phyloP scores from a whole-genome alignment of 1,284 basidiomycete genomes.

The Heterobasidion occidentale region DNA sequence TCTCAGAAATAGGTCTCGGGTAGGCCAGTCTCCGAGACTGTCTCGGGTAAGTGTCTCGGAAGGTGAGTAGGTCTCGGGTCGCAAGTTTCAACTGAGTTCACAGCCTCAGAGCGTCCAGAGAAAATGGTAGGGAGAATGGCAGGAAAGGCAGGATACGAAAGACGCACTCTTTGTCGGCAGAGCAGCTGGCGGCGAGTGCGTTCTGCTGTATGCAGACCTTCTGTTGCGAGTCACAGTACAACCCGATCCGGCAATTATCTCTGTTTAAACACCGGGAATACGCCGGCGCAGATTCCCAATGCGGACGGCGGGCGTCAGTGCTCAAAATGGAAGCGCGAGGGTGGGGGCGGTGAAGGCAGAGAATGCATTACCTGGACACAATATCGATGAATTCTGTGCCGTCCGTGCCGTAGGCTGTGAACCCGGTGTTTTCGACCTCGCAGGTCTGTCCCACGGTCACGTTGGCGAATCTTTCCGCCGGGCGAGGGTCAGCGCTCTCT shows the following conservation, averaged over 20 bases:
- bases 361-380: slow-evolving; percentile 59
- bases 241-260: slow-evolving; percentile 56
- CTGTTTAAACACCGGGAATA: slow-evolving; percentile 24
- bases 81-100: background rate
- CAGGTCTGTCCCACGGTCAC: slow-evolving; percentile 60
- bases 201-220: slow-evolving; percentile 57
- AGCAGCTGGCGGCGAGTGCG: slow-evolving; percentile 47
- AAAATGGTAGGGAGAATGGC: background rate
- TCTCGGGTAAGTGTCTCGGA: no score
- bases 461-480: slow-evolving; percentile 26
- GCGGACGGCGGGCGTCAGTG: background rate
- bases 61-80: no score
- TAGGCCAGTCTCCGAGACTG: no score
- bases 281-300: no score
- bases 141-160: background rate
- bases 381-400: slow-evolving; percentile 62
- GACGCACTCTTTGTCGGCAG: slow-evolving; percentile 75
- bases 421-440: slow-evolving; percentile 70
- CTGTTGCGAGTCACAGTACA: slow-evolving; percentile 66
- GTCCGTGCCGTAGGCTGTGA: slow-evolving; percentile 53
- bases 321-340: background rate
- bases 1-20: no score
- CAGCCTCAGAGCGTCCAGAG: slow-evolving; percentile 4
- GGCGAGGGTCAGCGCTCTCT: no score
- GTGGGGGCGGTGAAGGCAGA: background rate